Evolutionary conservation across 495 filamentous ascomycete species (phyloP).

Genomic region (Astrocystis sublimbata): DNA sequence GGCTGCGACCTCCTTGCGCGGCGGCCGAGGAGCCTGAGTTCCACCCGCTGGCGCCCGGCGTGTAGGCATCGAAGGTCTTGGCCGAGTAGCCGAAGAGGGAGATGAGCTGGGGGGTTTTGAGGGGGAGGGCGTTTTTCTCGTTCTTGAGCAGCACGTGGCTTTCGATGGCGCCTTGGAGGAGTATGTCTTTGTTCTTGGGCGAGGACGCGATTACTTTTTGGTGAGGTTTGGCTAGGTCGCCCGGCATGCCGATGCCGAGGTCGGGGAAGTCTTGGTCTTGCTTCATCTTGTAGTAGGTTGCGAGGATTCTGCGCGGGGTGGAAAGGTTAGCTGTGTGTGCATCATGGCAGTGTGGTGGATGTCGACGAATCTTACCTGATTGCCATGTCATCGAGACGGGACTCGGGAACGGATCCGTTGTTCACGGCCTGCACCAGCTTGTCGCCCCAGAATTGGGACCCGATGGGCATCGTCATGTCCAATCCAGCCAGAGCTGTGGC

Average conservation of each 20-base stretch:
- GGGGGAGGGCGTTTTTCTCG: constrained; percentile 53
- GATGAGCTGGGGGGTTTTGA: constrained; percentile 50
- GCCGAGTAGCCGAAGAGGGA: constrained; percentile 57
- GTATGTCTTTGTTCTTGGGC: constrained; percentile 37
- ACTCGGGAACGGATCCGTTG: constrained; percentile 40
- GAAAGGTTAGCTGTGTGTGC: not conserved
- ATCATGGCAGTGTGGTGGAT: no score
- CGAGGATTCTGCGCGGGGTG: constrained; percentile 54
- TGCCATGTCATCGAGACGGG: constrained; percentile 50
- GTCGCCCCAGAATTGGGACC: constrained; percentile 43
- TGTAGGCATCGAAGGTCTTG: constrained; percentile 43
- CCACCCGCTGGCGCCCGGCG: constrained; percentile 29
- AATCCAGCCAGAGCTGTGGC: constrained; percentile 46
- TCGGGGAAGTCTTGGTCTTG: constrained; percentile 54
- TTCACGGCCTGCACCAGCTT: constrained; percentile 33
- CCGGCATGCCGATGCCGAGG: constrained; percentile 46
- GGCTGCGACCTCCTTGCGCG: constrained; percentile 35
- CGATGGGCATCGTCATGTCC: constrained; percentile 53
- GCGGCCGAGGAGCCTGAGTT: constrained; percentile 37
- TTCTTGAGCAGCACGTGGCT: constrained; percentile 68
- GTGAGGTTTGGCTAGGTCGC: constrained; percentile 57
- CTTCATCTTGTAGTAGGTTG: constrained; percentile 58
- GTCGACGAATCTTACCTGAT: constrained; percentile 42
- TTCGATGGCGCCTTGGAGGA: constrained; percentile 51
- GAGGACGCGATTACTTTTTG: constrained; percentile 50